A percentile compares a stretch with the other conserved stretches of the same genome.
Evolutionary conservation across 352 stramenopile species (phyloP).

Genomic region (Phytophthora fragariaefolia): DNA sequence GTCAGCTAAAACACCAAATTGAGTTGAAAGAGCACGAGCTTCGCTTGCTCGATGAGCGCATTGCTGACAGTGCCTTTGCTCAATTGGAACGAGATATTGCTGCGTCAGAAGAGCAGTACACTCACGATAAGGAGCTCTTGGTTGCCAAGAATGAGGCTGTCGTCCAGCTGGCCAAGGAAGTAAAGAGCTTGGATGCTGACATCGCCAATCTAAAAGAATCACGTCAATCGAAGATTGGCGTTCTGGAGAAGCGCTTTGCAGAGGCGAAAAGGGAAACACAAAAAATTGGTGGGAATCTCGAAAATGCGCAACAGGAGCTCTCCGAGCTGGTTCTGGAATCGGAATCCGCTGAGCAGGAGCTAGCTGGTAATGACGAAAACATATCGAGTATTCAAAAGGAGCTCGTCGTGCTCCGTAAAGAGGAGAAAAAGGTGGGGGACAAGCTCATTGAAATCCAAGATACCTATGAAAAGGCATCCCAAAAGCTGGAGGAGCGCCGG

Average conservation of each 20-base stretch:
- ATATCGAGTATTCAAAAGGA: conserved; percentile 63
- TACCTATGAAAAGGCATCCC: conserved; percentile 63
- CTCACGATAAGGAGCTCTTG: conserved; percentile 66
- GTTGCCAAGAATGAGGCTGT: conserved; percentile 72
- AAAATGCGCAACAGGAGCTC: conserved; percentile 70
- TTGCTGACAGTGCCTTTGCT: conserved; percentile 78
- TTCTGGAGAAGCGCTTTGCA: conserved; percentile 78
- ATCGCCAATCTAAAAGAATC: conserved; percentile 87
- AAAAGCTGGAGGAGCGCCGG: conserved; percentile 73
- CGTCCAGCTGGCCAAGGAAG: conserved; percentile 76
- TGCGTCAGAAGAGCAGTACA: conserved; percentile 77
- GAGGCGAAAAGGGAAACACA: conserved; percentile 81
- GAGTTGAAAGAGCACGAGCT: conserved; percentile 88
- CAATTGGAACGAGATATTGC: conserved; percentile 80
- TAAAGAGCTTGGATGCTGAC: conserved; percentile 75
- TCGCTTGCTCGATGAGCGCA: conserved; percentile 78
- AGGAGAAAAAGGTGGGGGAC: conserved; percentile 74
- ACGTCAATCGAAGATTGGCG: conserved; percentile 79
- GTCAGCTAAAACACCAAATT: conserved; percentile 75
- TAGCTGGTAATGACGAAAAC: conserved; percentile 64
- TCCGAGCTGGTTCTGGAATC: conserved; percentile 78
- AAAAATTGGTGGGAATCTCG: conserved; percentile 62
- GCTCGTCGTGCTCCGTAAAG: conserved; percentile 62
- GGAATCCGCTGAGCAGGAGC: conserved; percentile 73
- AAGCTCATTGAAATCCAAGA: conserved; percentile 71